Base-by-base conservation (phyloP, 1,284 basidiomycete species). In the Grifola frondosa region DNA sequence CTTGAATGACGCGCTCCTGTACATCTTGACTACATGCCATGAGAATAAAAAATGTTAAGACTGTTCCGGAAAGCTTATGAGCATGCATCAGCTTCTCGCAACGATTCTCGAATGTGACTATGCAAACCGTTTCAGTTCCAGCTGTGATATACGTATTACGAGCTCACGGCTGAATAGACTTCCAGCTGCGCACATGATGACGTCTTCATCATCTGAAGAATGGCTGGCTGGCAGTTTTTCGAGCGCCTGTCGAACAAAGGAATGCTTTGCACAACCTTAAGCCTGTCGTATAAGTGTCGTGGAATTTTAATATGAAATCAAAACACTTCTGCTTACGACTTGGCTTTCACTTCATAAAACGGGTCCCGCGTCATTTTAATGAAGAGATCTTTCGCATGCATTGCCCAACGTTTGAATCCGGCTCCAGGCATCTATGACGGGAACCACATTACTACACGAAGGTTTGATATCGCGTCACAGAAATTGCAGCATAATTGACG, bases 21-120 rank as follows among this genome's bases (percentile, higher is more conserved):
- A 57, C 50, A 1, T 50, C 45, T 1, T 63, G 64, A 31, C 58
- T 50, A 2, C 49, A 42, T 6, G 58, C 49, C 56, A 66, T 59
- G 24, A 58, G 54, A 10, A 66, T 46, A 9, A 67, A 49, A 26
- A 60, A 60, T 2, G 44, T 42, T 4, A 41, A 37, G n/a, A 47
- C 25, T 3, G 33, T 19, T 11, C 21, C 28, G 12, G 33, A 12
- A 6, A 45, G 25, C 43, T 45, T n/a, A n/a, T n/a, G n/a, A n/a
- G 16, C n/a, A n/a, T n/a, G n/a, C n/a, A n/a, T n/a, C n/a, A n/a
- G n/a, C n/a, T n/a, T n/a, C n/a, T n/a, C n/a, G n/a, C n/a, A 39
- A 15, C n/a, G n/a, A n/a, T n/a, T n/a, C n/a, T n/a, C n/a, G n/a
- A n/a, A n/a, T n/a, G n/a, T n/a, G n/a, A n/a, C n/a, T 20, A 9